Percentiles rank a stretch among this genome's conserved stretches.
phyloP scores from a whole-genome alignment of 1,284 basidiomycete genomes.

The Baeospora myosura region DNA sequence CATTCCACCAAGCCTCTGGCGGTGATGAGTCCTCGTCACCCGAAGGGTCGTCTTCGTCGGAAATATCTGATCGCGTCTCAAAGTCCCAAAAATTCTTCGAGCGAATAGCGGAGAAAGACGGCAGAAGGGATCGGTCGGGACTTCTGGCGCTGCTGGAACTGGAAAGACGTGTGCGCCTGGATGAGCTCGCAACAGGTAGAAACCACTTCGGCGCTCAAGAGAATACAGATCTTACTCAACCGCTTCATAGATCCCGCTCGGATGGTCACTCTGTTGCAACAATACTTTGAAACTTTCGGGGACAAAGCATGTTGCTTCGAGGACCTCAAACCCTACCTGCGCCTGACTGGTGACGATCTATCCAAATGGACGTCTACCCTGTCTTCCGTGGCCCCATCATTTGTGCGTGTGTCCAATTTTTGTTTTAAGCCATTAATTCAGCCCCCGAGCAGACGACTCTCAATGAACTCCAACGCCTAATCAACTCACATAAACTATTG shows the following conservation, averaged over 20 bases:
- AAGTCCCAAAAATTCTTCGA: constrained; percentile 49
- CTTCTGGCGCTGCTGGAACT: constrained; percentile 65
- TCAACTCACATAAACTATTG: constrained; percentile 68
- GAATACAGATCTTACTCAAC: constrained; percentile 6
- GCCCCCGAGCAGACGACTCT: constrained; percentile 33
- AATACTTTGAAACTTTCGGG: constrained; percentile 69
- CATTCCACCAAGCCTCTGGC: constrained; percentile 46
- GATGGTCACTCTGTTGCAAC: constrained; percentile 42
- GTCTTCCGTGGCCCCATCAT: constrained; percentile 34
- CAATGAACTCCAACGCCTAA: constrained; percentile 46
- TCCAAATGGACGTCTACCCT: constrained; percentile 52
- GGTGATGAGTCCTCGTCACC: constrained; percentile 13
- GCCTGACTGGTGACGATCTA: constrained; percentile 39
- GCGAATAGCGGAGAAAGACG: constrained; percentile 53
- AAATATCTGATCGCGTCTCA: constrained; percentile 32
- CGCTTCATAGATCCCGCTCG: constrained; percentile 32
- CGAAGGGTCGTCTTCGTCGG: constrained; percentile 16
- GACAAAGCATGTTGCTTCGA: constrained; percentile 83
- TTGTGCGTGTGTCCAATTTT: constrained; percentile 33
- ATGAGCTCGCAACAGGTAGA: constrained; percentile 41
- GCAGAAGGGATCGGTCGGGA: constrained; percentile 63
- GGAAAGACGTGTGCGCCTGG: constrained; percentile 46
- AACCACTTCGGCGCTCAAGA: constrained; percentile 7
- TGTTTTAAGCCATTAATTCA: neutral
- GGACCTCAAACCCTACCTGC: constrained; percentile 66